Percentiles rank a stretch among this genome's conserved stretches.
Evolutionary conservation across 2,329 filamentous ascomycete genomes (phyloP).

Genomic region (Sclerotinia nivalis): DNA sequence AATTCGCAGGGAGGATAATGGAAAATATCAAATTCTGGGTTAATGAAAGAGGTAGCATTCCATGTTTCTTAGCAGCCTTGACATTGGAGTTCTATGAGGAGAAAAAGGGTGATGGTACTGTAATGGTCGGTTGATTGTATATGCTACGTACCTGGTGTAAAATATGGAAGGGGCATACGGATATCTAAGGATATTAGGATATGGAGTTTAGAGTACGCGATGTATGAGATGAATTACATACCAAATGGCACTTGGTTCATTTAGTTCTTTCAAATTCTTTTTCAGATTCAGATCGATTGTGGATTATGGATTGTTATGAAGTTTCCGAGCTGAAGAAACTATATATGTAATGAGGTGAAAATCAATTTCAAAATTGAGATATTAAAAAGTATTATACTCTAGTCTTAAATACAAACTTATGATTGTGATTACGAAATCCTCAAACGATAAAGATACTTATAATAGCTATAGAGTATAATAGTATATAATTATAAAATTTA

Average conservation of each 20-base stretch:
- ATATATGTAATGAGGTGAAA: too few species aligned
- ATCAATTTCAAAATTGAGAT: too few species aligned
- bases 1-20: slow-evolving; percentile 81
- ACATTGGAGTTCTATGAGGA: slow-evolving; percentile 93
- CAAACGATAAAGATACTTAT: too few species aligned
- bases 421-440: too few species aligned
- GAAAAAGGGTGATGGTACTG: slow-evolving; percentile 37
- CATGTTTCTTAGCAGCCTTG: slow-evolving; percentile 86
- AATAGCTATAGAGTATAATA: too few species aligned
- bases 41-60: slow-evolving; percentile 87
- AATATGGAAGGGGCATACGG: not conserved
- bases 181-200: not conserved
- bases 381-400: too few species aligned
- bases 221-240: not conserved
- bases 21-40: slow-evolving; percentile 96
- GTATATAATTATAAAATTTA: too few species aligned
- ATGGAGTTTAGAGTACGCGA: slow-evolving; percentile 4
- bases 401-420: too few species aligned
- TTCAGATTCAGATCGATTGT: too few species aligned
- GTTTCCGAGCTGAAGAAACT: too few species aligned
- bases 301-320: too few species aligned
- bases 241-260: not conserved
- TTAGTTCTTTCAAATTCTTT: too few species aligned
- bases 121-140: slow-evolving; percentile 24
- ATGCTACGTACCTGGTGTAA: not conserved